Base-by-base conservation (phyloP, 331 rosid species). In the Phaseolus coccineus region DNA sequence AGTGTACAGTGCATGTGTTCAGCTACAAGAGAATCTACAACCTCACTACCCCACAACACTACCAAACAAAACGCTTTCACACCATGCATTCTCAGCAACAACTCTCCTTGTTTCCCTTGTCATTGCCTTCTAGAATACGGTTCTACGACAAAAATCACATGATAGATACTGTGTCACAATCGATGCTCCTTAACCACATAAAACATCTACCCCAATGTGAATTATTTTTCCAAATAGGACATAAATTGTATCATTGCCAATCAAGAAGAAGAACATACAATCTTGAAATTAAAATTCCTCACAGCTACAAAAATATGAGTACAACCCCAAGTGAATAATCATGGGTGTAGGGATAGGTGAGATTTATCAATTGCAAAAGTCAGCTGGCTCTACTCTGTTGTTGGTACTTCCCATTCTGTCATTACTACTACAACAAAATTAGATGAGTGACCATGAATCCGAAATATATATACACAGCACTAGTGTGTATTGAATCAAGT, bases 291-390 rank as follows among this genome's bases (percentile, higher is more conserved):
- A 67, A 82, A 33, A 24, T 62, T 77, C 80, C 75, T 80, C 73
- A 55, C 8, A 80, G 78, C 81, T 84, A 83, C 83, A 80, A 58
- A 80, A 77, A 77, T 79, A 86, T 33, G 83, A 83, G 86, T 83
- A 88, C 87, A 84, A 57, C 44, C 88, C 83, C 74, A 71, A 52
- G 87, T 76, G 68, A 83, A 72, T 52, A 33, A 64, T n/a, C 30
- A 63, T 63, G 69, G 52, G 73, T 69, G 84, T 77, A 82, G 28
- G 77, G 77, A 83, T 68, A 82, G 70, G 91, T 85, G 77, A 78
- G 81, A 83, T 50, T 77, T 71, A 69, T 72, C 74, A 39, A 75
- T 39, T 58, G 74, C 85, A 53, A 74, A 81, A 76, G 89, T 87
- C 87, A 76, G 77, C 75, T 74, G 83, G 83, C 87, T 82, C 83